These are phyloP conservation scores for Cyberlindnera bimundalis DNA, from an alignment of 805 yeast species.

Conservation along the genomic window DNA sequence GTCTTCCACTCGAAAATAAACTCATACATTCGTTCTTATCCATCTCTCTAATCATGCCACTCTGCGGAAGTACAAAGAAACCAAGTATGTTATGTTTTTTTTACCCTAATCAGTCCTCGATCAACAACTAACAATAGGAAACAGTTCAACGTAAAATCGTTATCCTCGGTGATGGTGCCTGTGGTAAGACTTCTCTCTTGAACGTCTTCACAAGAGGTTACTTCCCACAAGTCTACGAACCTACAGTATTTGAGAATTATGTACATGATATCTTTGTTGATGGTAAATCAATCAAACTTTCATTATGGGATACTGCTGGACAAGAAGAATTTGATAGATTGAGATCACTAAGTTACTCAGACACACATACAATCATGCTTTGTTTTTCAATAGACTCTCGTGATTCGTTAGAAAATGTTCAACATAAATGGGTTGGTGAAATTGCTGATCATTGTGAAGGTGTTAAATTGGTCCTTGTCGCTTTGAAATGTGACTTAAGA, in stretches of 20 bases:
- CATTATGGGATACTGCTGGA: slow-evolving; percentile 98
- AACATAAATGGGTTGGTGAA: slow-evolving; percentile 95
- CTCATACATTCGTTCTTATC: not conserved
- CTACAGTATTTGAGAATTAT: slow-evolving; percentile 95
- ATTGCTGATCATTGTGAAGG: slow-evolving; percentile 97
- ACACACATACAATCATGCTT: slow-evolving; percentile 95
- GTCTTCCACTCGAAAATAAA: too few relatives aligned
- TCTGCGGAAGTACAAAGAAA: slow-evolving; percentile 43
- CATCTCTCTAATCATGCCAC: slow-evolving; percentile 31
- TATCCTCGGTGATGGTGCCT: slow-evolving; percentile 96
- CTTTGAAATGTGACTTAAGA: slow-evolving; percentile 91
- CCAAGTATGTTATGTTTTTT: slow-evolving; percentile 26
- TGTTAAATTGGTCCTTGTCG: slow-evolving; percentile 89
- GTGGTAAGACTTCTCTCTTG: slow-evolving; percentile 93
- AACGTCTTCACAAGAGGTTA: slow-evolving; percentile 97
- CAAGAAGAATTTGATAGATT: slow-evolving; percentile 97
- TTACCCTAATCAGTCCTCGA: not conserved
- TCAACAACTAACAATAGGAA: slow-evolving; percentile 2
- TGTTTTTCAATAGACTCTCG: slow-evolving; percentile 93
- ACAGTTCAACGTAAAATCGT: slow-evolving; percentile 86
- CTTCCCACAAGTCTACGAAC: slow-evolving; percentile 97
- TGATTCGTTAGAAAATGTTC: slow-evolving; percentile 93
- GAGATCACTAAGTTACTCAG: slow-evolving; percentile 88
- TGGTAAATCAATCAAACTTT: slow-evolving; percentile 85
- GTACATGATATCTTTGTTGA: slow-evolving; percentile 96